A percentile compares a stretch with the other conserved stretches of the same genome.
phyloP scores from a whole-genome alignment of 1,284 basidiomycete species.

The Cryptococcus wingfieldii region DNA sequence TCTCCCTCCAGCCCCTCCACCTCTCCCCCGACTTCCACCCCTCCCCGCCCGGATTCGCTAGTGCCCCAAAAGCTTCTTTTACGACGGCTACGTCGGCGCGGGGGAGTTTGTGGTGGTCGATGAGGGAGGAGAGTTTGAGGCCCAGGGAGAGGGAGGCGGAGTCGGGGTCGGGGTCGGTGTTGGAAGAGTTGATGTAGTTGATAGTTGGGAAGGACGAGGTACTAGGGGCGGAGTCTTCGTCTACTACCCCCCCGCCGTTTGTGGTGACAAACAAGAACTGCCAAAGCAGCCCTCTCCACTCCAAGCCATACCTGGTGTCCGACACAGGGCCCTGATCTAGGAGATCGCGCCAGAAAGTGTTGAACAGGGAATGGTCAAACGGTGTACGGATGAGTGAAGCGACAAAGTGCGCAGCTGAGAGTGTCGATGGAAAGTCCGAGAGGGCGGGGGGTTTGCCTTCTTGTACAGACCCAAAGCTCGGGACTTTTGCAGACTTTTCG shows the following conservation, averaged over 20 bases:
- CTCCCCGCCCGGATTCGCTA: slow-evolving; percentile 6
- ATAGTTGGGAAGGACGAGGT: not conserved
- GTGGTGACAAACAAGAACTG: not conserved
- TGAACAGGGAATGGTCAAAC: not conserved
- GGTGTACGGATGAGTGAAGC: not conserved
- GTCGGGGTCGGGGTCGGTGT: not conserved
- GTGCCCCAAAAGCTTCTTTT: slow-evolving; percentile 11
- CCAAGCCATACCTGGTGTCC: too few species aligned
- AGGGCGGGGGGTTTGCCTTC: not conserved
- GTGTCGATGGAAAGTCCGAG: slow-evolving; percentile 1
- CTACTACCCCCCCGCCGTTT: not conserved
- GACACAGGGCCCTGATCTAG: too few species aligned
- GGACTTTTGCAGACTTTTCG: not conserved
- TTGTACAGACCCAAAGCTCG: not conserved
- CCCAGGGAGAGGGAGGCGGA: not conserved
- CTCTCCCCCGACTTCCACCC: slow-evolving; percentile 1
- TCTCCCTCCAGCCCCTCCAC: slow-evolving; percentile 8
- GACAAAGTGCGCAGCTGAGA: slow-evolving; percentile 1
- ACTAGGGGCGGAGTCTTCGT: not conserved
- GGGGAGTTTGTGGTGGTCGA: not conserved
- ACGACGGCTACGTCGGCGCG: not conserved
- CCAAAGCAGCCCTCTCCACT: not conserved
- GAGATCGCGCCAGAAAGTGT: not conserved
- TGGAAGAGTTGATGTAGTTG: slow-evolving; percentile 2
- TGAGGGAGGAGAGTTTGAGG: not conserved